Conservation (phyloP, 1,284 basidiomycete species). For the Inonotus obliquus region DNA sequence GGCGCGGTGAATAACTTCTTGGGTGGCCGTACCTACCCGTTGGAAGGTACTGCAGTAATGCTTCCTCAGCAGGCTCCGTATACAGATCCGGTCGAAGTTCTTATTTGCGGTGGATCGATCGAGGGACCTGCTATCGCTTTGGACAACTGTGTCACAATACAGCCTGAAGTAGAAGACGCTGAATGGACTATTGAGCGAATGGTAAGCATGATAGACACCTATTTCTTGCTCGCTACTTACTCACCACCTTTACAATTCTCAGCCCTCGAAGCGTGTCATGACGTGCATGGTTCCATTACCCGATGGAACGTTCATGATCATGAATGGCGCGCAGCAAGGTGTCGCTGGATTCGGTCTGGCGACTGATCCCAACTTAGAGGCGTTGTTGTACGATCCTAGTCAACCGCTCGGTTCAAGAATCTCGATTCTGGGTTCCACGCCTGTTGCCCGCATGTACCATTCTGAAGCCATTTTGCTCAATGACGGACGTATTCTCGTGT, state of each 20-base stretch:
- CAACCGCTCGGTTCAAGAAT: constrained; percentile 55
- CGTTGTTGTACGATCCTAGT: constrained; percentile 65
- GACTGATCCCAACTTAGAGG: constrained; percentile 55
- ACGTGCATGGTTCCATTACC: constrained; percentile 67
- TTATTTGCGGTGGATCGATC: constrained; percentile 76
- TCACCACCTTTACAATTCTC: background rate
- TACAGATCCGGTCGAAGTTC: constrained; percentile 58
- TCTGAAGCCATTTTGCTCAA: constrained; percentile 66
- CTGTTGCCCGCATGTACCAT: constrained; percentile 80
- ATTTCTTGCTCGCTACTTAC: background rate
- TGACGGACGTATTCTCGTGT: constrained; percentile 66
- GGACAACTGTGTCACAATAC: constrained; percentile 67
- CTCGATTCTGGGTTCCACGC: constrained; percentile 64
- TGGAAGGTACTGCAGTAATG: constrained; percentile 65
- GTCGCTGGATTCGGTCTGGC: constrained; percentile 71
- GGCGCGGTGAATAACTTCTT: constrained; percentile 70
- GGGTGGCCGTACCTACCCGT: constrained; percentile 72
- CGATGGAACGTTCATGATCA: constrained; percentile 68
- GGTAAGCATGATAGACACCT: constrained; percentile 24
- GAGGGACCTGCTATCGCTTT: constrained; percentile 47
- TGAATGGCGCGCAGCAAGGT: constrained; percentile 65
- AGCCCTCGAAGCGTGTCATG: constrained; percentile 76
- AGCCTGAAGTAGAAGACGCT: constrained; percentile 53
- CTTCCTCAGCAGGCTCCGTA: constrained; percentile 69
- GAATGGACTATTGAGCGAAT: constrained; percentile 69